Conservation (phyloP, 2,329 filamentous ascomycete genomes). For the Colletotrichum magnum region DNA sequence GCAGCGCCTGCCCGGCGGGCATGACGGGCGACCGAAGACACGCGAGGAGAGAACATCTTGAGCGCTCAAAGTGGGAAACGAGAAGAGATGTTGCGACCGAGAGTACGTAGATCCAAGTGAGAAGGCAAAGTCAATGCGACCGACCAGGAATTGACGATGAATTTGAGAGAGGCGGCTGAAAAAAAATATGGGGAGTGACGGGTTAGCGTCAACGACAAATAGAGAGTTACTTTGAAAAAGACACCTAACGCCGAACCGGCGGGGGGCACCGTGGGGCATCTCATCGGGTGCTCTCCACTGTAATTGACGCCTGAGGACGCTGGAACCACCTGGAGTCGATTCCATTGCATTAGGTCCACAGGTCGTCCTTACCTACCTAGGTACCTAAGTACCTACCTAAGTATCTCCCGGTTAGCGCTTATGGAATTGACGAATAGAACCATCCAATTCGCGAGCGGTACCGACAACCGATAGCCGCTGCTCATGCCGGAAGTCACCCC, state of each 20-base stretch:
- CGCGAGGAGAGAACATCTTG: conserved; percentile 44
- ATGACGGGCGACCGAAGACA: conserved; percentile 39
- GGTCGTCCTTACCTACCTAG: too few species aligned
- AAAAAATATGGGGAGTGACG: too few species aligned
- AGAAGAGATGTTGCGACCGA: background rate
- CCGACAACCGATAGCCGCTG: conserved; percentile 9
- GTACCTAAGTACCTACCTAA: too few species aligned
- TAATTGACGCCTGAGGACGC: too few species aligned
- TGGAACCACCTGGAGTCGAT: too few species aligned
- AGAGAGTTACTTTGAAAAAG: too few species aligned
- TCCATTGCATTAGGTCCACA: too few species aligned
- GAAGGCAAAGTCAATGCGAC: background rate
- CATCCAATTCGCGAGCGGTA: conserved; percentile 6
- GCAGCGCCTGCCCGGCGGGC: conserved; percentile 27
- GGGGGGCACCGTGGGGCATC: too few species aligned
- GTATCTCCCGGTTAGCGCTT: too few species aligned
- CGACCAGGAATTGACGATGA: background rate
- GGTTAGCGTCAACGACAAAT: too few species aligned
- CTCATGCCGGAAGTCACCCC: conserved; percentile 2
- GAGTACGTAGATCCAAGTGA: background rate
- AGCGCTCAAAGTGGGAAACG: background rate
- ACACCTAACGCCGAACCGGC: too few species aligned
- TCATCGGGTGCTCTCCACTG: too few species aligned
- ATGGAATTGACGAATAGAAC: conserved; percentile 13
- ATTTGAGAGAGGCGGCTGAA: background rate